These are phyloP conservation scores for Syzygium syzygioides DNA, from an alignment of 441 rosid genomes.

Conservation along the genomic window DNA sequence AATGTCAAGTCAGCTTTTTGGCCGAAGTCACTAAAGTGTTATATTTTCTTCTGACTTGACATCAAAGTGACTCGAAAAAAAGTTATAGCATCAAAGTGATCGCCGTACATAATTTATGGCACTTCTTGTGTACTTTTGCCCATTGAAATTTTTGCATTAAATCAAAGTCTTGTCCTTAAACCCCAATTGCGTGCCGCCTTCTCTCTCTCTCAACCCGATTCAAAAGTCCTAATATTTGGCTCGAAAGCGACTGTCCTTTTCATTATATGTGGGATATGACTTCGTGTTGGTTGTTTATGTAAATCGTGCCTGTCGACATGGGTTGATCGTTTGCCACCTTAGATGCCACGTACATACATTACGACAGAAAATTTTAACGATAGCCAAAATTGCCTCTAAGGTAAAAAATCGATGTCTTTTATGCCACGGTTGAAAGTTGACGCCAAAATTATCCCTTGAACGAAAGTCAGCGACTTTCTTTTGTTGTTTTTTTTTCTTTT, in stretches of 20 bases:
- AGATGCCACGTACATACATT: rapidly evolving
- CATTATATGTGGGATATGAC: too few species aligned
- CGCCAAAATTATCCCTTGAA: too few species aligned
- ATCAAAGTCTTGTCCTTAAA: rapidly evolving
- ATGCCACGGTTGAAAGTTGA: too few species aligned
- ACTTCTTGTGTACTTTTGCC: too few species aligned
- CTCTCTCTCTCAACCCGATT: neutral
- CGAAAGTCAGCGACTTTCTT: too few species aligned
- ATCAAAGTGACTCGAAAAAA: too few species aligned
- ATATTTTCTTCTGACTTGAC: too few species aligned
- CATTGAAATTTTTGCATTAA: neutral
- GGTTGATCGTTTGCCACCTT: rapidly evolving
- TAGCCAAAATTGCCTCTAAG: neutral
- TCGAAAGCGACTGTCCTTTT: too few species aligned
- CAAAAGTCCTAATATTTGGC: rapidly evolving
- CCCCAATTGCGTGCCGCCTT: neutral
- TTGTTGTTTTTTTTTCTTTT: neutral
- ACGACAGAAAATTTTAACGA: neutral
- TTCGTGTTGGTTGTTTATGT: neutral
- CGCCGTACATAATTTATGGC: too few species aligned
- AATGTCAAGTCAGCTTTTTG: too few species aligned
- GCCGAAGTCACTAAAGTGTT: too few species aligned
- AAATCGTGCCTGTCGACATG: rapidly evolving
- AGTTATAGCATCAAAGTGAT: too few species aligned
- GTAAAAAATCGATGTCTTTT: neutral